Evolutionary conservation across 1,284 basidiomycete genomes (phyloP).

Genomic region (Apiotrichum veenhuisii): DNA sequence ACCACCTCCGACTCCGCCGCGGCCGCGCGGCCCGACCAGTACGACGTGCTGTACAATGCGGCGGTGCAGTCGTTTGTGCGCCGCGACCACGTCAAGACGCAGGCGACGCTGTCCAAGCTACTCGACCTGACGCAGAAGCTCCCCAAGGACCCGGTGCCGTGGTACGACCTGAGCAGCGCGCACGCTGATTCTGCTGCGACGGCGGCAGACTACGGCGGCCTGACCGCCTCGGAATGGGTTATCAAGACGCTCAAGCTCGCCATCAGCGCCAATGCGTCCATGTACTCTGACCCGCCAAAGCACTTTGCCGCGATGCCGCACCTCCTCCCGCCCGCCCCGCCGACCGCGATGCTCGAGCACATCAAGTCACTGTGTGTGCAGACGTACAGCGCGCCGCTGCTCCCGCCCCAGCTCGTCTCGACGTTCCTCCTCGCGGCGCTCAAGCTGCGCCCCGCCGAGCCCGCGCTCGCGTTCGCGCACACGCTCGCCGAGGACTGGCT

Average conservation of each 20-base stretch:
- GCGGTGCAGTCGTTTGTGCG: constrained; percentile 47
- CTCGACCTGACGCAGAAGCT: constrained; percentile 20
- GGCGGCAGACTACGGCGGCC: constrained; percentile 1
- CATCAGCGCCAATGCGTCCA: constrained; percentile 33
- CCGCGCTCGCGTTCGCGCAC: constrained; percentile 34
- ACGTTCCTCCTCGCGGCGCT: constrained; percentile 42
- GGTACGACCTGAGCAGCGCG: constrained; percentile 19
- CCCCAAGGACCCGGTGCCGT: constrained; percentile 7
- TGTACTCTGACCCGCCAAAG: constrained; percentile 42
- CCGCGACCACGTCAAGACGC: constrained; percentile 43
- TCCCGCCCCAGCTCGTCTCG: constrained; percentile 37
- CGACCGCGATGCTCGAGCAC: constrained; percentile 26
- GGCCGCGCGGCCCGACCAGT: constrained; percentile 10
- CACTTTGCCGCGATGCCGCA: constrained; percentile 11
- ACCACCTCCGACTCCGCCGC: not conserved
- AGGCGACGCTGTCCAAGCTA: constrained; percentile 31
- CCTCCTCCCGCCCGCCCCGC: constrained; percentile 30
- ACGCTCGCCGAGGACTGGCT: constrained; percentile 38
- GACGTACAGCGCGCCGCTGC: constrained; percentile 22
- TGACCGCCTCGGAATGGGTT: constrained; percentile 31
- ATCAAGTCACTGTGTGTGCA: constrained; percentile 20
- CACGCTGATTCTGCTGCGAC: not conserved
- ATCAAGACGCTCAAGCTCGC: constrained; percentile 43
- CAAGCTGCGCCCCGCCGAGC: constrained; percentile 31
- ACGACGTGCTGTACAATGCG: constrained; percentile 42